phyloP scores from a whole-genome alignment of 306 rosid genomes.

The Myrica gale region DNA sequence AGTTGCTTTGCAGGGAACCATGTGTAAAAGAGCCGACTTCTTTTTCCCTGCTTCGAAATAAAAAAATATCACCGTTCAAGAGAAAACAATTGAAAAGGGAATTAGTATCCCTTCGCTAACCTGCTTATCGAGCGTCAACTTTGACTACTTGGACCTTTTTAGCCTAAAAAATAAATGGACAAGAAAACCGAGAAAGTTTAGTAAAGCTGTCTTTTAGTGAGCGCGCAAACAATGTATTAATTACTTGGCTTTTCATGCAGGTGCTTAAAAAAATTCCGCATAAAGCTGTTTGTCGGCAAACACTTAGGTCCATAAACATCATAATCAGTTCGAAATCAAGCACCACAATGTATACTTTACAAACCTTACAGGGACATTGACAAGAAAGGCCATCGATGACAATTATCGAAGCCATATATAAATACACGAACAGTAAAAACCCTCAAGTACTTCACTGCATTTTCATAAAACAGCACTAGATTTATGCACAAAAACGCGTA shows the following conservation, averaged over 20 bases:
- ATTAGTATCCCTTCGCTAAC: neutral
- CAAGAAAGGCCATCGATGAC: slow-evolving; percentile 8
- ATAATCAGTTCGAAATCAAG: slow-evolving; percentile 36
- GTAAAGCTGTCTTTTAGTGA: neutral
- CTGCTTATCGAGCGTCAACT: neutral
- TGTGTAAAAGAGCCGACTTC: neutral
- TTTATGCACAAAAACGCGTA: neutral
- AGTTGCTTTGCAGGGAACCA: no score
- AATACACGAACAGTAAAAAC: neutral
- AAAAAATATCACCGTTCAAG: neutral
- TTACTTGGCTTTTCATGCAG: slow-evolving; percentile 35
- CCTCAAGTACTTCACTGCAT: neutral
- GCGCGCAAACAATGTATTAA: neutral
- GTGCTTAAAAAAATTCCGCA: slow-evolving; percentile 29
- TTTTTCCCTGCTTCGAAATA: neutral
- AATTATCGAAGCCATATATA: no score
- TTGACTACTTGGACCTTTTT: slow-evolving; percentile 1
- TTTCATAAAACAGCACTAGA: neutral
- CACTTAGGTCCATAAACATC: slow-evolving; percentile 36
- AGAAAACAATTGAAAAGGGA: neutral
- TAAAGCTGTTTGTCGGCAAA: slow-evolving; percentile 35
- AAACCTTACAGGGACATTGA: slow-evolving; percentile 22
- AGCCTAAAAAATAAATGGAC: neutral
- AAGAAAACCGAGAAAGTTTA: slow-evolving; percentile 6
- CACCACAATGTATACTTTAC: slow-evolving; percentile 25